These are phyloP conservation scores for Solanum chiquidenum DNA, from an alignment of 257 asterid species.

Conservation along the genomic window DNA sequence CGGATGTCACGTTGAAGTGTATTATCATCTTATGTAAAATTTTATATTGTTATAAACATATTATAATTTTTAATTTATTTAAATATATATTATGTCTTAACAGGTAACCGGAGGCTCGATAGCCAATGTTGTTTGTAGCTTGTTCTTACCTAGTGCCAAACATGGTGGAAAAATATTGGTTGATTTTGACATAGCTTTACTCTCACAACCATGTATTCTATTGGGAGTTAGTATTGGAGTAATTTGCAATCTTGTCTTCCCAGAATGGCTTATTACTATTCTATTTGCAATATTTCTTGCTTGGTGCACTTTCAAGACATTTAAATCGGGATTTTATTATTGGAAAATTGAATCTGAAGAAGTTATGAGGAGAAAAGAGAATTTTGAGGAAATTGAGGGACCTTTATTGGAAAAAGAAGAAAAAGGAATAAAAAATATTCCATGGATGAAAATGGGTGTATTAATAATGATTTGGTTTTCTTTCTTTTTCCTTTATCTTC, in stretches of 20 bases:
- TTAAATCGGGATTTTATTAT: constrained; percentile 37
- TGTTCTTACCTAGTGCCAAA: constrained; percentile 7
- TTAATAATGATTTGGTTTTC: constrained; percentile 58
- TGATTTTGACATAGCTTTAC: constrained; percentile 61
- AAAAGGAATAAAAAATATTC: constrained; percentile 4
- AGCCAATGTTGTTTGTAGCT: constrained; percentile 42
- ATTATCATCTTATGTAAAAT: not conserved
- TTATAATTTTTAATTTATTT: not conserved
- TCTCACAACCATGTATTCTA: constrained; percentile 78
- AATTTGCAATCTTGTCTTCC: constrained; percentile 47
- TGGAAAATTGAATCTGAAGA: constrained; percentile 56
- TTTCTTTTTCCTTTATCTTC: constrained; percentile 48
- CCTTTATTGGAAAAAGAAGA: constrained; percentile 24
- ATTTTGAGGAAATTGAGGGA: not conserved
- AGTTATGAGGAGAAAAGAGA: constrained; percentile 3
- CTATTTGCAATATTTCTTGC: constrained; percentile 57
- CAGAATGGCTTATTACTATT: constrained; percentile 64
- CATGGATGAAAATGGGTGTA: constrained; percentile 58
- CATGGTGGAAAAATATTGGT: constrained; percentile 24
- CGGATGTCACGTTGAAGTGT: not conserved
- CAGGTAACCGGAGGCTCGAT: constrained; percentile 53
- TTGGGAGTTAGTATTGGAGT: constrained; percentile 82
- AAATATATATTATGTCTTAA: not conserved
- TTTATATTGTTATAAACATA: not conserved
- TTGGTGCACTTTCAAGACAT: constrained; percentile 62